phyloP scores from a whole-genome alignment of 75 land plant genomes.

The Pinus taeda region DNA sequence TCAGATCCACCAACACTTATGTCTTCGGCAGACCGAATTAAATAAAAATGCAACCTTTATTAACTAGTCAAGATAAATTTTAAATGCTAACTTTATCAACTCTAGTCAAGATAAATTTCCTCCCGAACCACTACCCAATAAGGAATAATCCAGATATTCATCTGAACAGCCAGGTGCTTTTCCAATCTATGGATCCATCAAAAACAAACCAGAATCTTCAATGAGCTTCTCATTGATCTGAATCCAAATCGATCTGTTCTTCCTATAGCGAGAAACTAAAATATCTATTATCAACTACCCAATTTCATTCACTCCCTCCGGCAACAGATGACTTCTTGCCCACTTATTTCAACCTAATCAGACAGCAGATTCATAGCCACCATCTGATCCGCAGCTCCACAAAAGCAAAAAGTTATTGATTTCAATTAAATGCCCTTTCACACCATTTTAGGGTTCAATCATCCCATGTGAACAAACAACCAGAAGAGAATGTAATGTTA shows the following conservation, averaged over 20 bases:
- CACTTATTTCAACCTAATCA: background rate
- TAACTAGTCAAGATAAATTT: background rate
- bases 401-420: background rate
- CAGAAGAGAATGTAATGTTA: background rate
- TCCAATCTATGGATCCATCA: background rate
- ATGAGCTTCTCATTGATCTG: background rate
- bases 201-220: background rate
- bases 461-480: conserved; percentile 1
- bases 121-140: background rate
- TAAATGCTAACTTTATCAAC: too few species aligned
- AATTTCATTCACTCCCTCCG: background rate
- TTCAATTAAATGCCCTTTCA: background rate
- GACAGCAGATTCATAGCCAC: background rate
- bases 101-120: too few species aligned
- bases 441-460: background rate
- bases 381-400: conserved; percentile 1
- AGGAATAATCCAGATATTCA: background rate
- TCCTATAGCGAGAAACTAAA: background rate
- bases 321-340: background rate
- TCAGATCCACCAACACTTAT: background rate
- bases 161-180: background rate
- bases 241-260: background rate
- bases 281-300: background rate
- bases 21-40: background rate
- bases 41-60: background rate